phyloP scores from a whole-genome alignment of 495 filamentous ascomycete species.

The Articulospora tetracladia region DNA sequence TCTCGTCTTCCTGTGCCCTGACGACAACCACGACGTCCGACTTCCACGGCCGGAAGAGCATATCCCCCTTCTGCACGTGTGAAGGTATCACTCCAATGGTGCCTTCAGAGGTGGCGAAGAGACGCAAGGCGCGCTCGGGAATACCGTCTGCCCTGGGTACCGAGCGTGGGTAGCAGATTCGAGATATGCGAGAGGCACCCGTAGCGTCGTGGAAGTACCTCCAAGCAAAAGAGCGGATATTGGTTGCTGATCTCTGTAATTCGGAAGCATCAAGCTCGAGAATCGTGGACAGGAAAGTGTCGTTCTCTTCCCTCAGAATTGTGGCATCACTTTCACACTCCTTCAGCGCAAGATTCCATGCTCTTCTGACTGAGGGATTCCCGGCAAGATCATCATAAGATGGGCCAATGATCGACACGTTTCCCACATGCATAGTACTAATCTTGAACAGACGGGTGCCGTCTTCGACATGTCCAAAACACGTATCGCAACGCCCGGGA shows the following conservation, averaged over 20 bases:
- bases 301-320: conserved; percentile 6
- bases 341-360: conserved; percentile 1
- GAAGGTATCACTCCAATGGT: conserved; percentile 9
- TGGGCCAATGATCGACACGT: conserved; percentile 4
- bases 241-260: not conserved
- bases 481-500: not conserved
- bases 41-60: conserved; percentile 7
- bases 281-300: conserved; percentile 4
- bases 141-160: not conserved
- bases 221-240: conserved; percentile 1
- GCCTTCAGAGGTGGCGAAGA: not conserved
- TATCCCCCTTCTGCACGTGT: conserved; percentile 1
- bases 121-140: not conserved
- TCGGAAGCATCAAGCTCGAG: conserved; percentile 4
- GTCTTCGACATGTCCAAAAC: not conserved
- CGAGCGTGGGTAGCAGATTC: not conserved
- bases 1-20: not conserved
- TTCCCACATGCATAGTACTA: not conserved
- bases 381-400: conserved; percentile 8
- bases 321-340: not conserved
- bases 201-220: not conserved
- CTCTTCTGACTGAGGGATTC: not conserved
- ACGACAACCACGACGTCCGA: conserved; percentile 12
- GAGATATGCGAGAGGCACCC: not conserved
- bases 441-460: not conserved